phyloP scores from a whole-genome alignment of 257 asterid species.

The Buddleja alternifolia region DNA sequence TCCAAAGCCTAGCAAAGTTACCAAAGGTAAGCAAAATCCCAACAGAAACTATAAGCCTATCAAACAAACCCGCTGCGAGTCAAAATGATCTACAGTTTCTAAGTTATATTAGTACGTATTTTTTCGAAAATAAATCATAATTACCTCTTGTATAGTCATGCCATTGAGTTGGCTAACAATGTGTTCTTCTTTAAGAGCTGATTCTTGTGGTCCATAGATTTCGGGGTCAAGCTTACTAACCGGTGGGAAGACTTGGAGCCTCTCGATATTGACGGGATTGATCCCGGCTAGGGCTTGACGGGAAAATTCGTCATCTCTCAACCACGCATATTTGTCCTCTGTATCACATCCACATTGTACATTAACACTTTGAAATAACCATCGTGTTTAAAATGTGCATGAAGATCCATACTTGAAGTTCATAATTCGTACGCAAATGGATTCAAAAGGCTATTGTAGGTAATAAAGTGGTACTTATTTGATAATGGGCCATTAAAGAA shows the following conservation, averaged over 20 bases:
- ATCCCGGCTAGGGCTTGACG: constrained; percentile 93
- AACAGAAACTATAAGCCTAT: background rate
- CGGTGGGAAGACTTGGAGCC: constrained; percentile 76
- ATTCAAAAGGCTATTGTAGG: constrained; percentile 7
- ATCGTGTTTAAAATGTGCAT: constrained; percentile 4
- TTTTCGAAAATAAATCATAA: background rate
- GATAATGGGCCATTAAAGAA: constrained; percentile 11
- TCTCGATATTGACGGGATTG: constrained; percentile 82
- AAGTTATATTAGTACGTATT: too few relatives aligned
- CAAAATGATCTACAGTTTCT: too few relatives aligned
- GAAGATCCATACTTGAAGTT: background rate
- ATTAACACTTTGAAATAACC: background rate
- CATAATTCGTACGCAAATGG: background rate
- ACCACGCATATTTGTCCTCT: constrained; percentile 96
- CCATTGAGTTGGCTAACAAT: constrained; percentile 78
- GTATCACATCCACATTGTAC: constrained; percentile 19
- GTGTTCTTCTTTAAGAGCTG: constrained; percentile 87
- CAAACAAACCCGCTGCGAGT: too few relatives aligned
- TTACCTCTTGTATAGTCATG: constrained; percentile 87
- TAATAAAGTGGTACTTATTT: background rate
- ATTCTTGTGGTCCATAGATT: constrained; percentile 74
- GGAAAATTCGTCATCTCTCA: constrained; percentile 93
- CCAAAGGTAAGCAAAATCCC: background rate
- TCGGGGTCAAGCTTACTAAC: constrained; percentile 86
- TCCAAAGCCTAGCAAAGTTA: constrained; percentile 71